Base-by-base conservation (phyloP, 2,329 filamentous ascomycete species). In the Ophiognomonia clavigignenti-juglandacearum region DNA sequence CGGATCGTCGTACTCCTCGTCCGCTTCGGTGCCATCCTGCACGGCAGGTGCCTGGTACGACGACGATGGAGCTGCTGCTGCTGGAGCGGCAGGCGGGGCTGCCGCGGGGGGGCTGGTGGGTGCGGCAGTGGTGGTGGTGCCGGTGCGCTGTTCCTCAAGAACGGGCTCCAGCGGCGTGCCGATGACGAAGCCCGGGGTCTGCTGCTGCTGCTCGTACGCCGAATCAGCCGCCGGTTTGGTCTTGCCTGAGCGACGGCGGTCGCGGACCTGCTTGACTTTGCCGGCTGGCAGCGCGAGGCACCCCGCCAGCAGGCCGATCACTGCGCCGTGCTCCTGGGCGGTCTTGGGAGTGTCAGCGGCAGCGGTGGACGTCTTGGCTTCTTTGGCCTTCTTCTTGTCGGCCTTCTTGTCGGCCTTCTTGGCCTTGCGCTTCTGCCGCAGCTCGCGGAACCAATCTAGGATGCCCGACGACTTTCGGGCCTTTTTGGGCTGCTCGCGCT, bases 221-320 rank as follows among this genome's bases (percentile, higher is more conserved):
- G 16, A n/a, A 4, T 7, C 18, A 7, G 37, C 29, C 41, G 38
- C 8, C 34, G 37, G 7, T 38, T 29, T 9, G 9, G 44, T 29
- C 31, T 23, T 43, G 24, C 14, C 34, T 39, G 18, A 38, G 38
- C 45, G 45, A 9, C 45, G 45, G 32, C 26, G 42, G 26, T 47
- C 39, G 6, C 45, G 39, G 9, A n/a, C 39, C 16, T 47, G 31
- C 34, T 47, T 47, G 10, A 31, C 22, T 31, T 47, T 47, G 2
- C 29, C 45, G 19, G 24, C 32, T 7, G 45, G 45, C 18, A 47
- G 20, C 16, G 45, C 39, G 6, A 42, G n/a, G 11, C 34, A 37
- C 4, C 18, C 45, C 11, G 45, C 45, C 10, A 42, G 23, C 4
- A 47, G 45, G 9, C 45, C 45, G 6, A 40, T 32, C 3, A 47